Base-by-base conservation (phyloP, 495 filamentous ascomycete species). In the Parachaetomium inaequale region DNA sequence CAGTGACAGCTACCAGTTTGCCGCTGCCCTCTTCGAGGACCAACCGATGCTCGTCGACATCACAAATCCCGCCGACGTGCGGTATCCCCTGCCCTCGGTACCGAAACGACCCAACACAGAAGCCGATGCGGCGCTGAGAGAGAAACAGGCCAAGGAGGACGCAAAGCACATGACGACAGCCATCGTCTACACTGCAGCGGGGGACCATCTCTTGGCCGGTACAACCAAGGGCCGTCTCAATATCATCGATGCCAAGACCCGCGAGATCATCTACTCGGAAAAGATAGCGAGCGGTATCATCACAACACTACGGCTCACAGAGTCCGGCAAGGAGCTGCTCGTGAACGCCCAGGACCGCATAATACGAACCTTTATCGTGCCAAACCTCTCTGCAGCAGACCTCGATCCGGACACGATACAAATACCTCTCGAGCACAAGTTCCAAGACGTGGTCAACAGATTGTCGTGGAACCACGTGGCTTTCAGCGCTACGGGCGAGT, bases 141-240 rank as follows among this genome's bases (percentile, higher is more conserved):
- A 93, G 65, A 96, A 96, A 68, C 89, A 93, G 70, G 88, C 88
- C 3, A 90, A 90, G 10, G 88, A 93, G 69, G 93, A 97, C 68
- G 92, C 94, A 14, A 96, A 95, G 66, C 90, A 94, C 67, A 89
- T 91, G 53, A 96, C 94, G 1, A 97, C 93, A 32, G 91, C 91
- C 11, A 88, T 92, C 1, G 82, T 96, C 31, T 99, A 96, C 78
- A 93, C 89, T 0, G 83, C 84, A 0, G 79, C 87, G 2, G 94
- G 94, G 23, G 86, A 91, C 51, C 88, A 96, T 72, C 88, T 99
- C 32, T 81, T 98, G 21, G 85, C 92, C 1, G 94, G 91, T 8
- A 98, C 94, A 5, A 96, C 86, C 59, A 96, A 96, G 74, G 94
- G 94, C 31, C 94, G 92, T 82, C 80, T 97, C 62, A 98, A 98